Conservation (phyloP, 352 stramenopile species). For the Globisporangium irregulare region DNA sequence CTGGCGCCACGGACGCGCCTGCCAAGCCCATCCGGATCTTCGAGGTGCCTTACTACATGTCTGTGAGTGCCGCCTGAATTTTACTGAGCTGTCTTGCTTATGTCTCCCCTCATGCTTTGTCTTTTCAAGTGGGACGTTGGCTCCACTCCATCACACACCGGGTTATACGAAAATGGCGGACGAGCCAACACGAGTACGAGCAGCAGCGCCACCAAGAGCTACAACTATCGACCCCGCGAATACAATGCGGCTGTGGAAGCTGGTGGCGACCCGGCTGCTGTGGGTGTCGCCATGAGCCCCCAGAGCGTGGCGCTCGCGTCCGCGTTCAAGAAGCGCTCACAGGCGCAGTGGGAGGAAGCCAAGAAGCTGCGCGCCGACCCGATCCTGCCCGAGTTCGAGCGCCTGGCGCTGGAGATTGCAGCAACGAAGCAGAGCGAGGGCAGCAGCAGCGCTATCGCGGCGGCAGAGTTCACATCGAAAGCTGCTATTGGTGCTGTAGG, state of each 20-base stretch:
- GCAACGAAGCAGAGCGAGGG: conserved; percentile 20
- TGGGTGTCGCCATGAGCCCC: background rate
- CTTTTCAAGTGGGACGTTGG: conserved; percentile 13
- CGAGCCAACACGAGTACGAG: conserved; percentile 7
- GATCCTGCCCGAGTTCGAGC: conserved; percentile 38
- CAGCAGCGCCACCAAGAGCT: conserved; percentile 19
- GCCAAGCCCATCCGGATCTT: conserved; percentile 13
- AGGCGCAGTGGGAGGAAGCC: conserved; percentile 35
- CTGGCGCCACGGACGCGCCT: background rate
- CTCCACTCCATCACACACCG: background rate
- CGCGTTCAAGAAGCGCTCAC: conserved; percentile 47
- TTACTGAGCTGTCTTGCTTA: background rate
- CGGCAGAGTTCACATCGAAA: conserved; percentile 10
- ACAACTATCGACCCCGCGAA: conserved; percentile 3
- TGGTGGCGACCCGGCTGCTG: background rate
- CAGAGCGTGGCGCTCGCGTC: conserved; percentile 40
- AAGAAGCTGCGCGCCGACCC: conserved; percentile 49
- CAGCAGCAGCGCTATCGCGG: conserved; percentile 11
- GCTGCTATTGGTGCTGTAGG: conserved; percentile 5
- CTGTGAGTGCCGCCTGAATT: background rate
- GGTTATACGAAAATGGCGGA: background rate
- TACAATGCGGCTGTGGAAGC: background rate
- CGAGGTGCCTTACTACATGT: conserved; percentile 4
- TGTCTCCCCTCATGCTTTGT: background rate
- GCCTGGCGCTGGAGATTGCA: conserved; percentile 12